Evolutionary conservation across 1,284 basidiomycete genomes (phyloP).

Genomic region (Pseudozyma sp.): DNA sequence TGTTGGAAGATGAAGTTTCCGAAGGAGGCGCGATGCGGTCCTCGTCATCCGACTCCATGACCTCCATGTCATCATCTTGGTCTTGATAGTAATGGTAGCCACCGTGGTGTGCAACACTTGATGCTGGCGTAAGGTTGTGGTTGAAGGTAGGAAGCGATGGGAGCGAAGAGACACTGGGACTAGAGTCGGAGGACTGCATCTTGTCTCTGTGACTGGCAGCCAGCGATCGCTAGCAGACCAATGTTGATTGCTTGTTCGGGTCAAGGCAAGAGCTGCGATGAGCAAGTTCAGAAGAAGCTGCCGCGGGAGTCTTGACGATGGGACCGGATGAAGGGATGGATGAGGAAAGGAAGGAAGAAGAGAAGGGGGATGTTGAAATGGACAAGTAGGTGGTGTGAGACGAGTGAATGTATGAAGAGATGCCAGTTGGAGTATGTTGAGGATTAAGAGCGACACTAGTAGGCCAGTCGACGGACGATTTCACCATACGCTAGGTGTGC

Average conservation of each 20-base stretch:
- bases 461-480: too few relatives aligned
- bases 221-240: background rate
- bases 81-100: slow-evolving; percentile 1
- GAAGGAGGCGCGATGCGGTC: slow-evolving; percentile 20
- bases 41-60: slow-evolving; percentile 31
- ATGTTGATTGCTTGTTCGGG: background rate
- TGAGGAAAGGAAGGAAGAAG: background rate
- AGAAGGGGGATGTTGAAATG: background rate
- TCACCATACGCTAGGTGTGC: too few relatives aligned
- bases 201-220: slow-evolving; percentile 3
- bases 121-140: slow-evolving; percentile 14
- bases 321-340: background rate
- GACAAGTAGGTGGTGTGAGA: slow-evolving; percentile 1
- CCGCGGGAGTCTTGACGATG: background rate
- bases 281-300: background rate
- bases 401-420: background rate
- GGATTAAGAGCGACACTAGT: background rate
- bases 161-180: slow-evolving; percentile 25
- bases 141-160: slow-evolving; percentile 28
- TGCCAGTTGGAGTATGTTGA: background rate
- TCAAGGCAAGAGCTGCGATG: background rate
- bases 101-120: slow-evolving; percentile 18
- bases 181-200: slow-evolving; percentile 23
- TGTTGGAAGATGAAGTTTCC: slow-evolving; percentile 20
- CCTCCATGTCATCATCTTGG: slow-evolving; percentile 30